Percentiles rank a stretch among this genome's conserved stretches.
These are phyloP conservation scores for Aureobasidium namibiae DNA, from an alignment of 2,329 filamentous ascomycete genomes.

Conservation along the genomic window DNA sequence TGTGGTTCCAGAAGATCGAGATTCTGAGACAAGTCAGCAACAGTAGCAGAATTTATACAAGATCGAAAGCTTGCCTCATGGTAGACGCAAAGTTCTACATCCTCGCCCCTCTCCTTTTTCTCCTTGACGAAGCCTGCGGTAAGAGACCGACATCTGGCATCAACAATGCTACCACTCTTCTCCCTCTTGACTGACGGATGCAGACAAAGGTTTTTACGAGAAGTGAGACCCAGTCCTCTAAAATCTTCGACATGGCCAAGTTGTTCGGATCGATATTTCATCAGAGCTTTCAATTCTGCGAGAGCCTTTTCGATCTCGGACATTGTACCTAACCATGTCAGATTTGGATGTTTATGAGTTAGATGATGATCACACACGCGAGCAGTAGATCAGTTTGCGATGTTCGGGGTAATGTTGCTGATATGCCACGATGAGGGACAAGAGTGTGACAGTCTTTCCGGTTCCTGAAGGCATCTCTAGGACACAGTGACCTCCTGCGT, in stretches of 20 bases:
- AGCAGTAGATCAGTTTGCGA: conserved; percentile 96
- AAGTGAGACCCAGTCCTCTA: conserved; percentile 81
- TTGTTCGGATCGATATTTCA: conserved; percentile 88
- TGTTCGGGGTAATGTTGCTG: conserved; percentile 90
- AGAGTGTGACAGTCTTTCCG: conserved; percentile 89
- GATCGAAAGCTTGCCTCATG: conserved; percentile 52
- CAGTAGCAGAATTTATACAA: conserved; percentile 31
- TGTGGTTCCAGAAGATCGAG: conserved; percentile 90
- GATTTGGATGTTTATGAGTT: neutral
- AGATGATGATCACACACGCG: conserved; percentile 48
- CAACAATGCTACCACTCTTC: conserved; percentile 88
- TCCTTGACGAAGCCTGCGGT: conserved; percentile 97
- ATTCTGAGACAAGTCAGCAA: conserved; percentile 44
- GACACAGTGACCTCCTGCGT: conserved; percentile 90
- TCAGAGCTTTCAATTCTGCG: conserved; percentile 80
- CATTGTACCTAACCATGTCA: conserved; percentile 63
- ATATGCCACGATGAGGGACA: conserved; percentile 94
- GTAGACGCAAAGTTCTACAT: conserved; percentile 89
- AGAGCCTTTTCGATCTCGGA: conserved; percentile 98
- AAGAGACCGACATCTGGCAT: conserved; percentile 89
- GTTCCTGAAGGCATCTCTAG: conserved; percentile 98
- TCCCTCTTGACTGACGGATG: conserved; percentile 94
- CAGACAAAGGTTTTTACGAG: conserved; percentile 92
- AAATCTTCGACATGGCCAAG: conserved; percentile 92
- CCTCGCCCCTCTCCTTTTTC: conserved; percentile 91